A percentile compares a stretch with the other conserved stretches of the same genome.
Conservation (phyloP, 106 monocot genomes). For the Dendrobium huoshanense region DNA sequence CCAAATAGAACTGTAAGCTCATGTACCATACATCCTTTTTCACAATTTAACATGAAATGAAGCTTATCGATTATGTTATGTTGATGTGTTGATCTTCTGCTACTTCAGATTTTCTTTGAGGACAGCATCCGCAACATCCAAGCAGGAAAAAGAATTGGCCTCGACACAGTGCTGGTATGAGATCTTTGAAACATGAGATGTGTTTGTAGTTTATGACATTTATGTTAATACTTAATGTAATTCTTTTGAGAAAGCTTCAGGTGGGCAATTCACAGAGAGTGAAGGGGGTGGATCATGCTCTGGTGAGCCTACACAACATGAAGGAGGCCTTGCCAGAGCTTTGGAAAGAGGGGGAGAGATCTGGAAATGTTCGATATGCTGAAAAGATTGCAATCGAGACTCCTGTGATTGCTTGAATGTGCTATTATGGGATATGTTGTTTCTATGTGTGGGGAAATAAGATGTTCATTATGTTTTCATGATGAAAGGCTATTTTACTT, state of each 20-base stretch:
- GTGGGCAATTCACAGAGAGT: constrained; percentile 52
- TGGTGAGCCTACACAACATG: constrained; percentile 80
- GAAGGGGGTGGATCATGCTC: constrained; percentile 56
- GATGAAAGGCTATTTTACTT: too few relatives aligned
- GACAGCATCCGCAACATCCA: constrained; percentile 81
- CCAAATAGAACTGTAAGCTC: constrained; percentile 57
- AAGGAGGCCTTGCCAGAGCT: constrained; percentile 81
- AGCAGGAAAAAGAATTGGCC: constrained; percentile 64
- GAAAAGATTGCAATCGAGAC: constrained; percentile 69
- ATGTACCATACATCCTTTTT: not conserved
- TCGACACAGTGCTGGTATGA: constrained; percentile 76
- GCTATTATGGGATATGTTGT: too few relatives aligned
- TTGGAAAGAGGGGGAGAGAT: constrained; percentile 55
- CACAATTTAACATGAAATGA: not conserved
- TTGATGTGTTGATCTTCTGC: not conserved
- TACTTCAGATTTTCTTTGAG: constrained; percentile 80
- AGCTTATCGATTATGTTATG: too few relatives aligned
- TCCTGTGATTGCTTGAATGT: constrained; percentile 33
- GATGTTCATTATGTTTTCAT: too few relatives aligned
- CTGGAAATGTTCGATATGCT: constrained; percentile 23
- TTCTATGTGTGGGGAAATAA: too few relatives aligned
- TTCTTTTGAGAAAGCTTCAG: constrained; percentile 18
- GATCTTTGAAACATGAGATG: not conserved
- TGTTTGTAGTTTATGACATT: not conserved
- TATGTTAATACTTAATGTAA: too few relatives aligned